Evolutionary conservation across 2,329 filamentous ascomycete genomes (phyloP).

Genomic region (Sclerotinia borealis): DNA sequence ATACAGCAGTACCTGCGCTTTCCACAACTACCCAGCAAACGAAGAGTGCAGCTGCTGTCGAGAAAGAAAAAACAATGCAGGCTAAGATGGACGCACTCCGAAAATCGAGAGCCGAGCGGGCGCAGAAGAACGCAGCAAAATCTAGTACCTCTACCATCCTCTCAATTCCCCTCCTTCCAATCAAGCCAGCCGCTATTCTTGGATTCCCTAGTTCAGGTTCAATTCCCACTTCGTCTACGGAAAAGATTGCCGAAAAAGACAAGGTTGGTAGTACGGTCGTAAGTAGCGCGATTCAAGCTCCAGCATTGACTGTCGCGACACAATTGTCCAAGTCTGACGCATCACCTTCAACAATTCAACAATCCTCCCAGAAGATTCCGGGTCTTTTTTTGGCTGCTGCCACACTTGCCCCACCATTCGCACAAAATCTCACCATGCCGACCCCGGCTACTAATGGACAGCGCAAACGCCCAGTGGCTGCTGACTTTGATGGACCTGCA

Average conservation of each 20-base stretch:
- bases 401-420: slow-evolving; percentile 11
- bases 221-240: not conserved
- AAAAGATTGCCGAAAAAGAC: not conserved
- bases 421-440: not conserved
- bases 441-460: slow-evolving; percentile 14
- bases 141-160: slow-evolving; percentile 11
- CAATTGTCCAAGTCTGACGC: not conserved
- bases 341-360: not conserved
- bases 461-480: slow-evolving; percentile 58
- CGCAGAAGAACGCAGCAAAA: slow-evolving; percentile 35
- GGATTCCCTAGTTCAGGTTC: not conserved
- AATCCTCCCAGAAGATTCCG: slow-evolving; percentile 16
- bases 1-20: not conserved
- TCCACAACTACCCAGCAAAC: slow-evolving; percentile 12
- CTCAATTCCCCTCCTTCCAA: not conserved
- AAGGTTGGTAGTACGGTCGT: not conserved
- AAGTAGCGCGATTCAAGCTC: not conserved
- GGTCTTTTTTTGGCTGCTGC: slow-evolving; percentile 29
- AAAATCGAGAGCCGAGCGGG: slow-evolving; percentile 45
- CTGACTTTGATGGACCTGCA: slow-evolving; percentile 60
- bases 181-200: not conserved
- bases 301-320: not conserved
- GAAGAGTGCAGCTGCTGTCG: slow-evolving; percentile 41
- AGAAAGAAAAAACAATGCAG: slow-evolving; percentile 68
- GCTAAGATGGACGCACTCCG: slow-evolving; percentile 73